These are phyloP conservation scores for Mortierella claussenii DNA, from an alignment of 192 early-diverging fungal species.

Conservation along the genomic window DNA sequence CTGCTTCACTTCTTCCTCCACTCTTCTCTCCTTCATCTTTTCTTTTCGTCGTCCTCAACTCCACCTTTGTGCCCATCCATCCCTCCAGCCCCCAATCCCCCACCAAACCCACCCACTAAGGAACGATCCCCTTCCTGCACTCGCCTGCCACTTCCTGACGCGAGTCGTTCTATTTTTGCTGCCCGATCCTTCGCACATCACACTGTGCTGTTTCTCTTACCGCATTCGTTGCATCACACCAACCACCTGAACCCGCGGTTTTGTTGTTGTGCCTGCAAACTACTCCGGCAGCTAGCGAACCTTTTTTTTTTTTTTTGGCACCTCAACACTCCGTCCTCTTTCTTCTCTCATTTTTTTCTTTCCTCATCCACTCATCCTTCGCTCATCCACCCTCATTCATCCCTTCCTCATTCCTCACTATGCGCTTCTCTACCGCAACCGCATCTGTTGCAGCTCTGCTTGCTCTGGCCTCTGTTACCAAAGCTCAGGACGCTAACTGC, in stretches of 20 bases:
- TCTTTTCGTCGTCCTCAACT: background rate
- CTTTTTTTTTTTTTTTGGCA: too few relatives aligned
- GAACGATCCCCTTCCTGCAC: too few relatives aligned
- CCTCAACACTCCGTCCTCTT: too few relatives aligned
- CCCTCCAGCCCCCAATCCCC: background rate
- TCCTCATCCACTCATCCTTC: background rate
- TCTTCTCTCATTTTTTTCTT: background rate
- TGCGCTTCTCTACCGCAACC: slow-evolving; percentile 26
- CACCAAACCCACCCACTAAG: too few relatives aligned
- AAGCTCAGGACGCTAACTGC: slow-evolving; percentile 39
- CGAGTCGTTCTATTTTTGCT: background rate
- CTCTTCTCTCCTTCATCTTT: background rate
- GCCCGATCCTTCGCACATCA: too few relatives aligned
- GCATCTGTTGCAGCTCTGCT: slow-evolving; percentile 20
- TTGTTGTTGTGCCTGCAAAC: too few relatives aligned
- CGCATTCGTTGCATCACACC: too few relatives aligned
- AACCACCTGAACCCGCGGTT: too few relatives aligned
- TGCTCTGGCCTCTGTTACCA: slow-evolving; percentile 19
- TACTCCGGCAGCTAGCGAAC: too few relatives aligned
- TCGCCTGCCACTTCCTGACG: too few relatives aligned
- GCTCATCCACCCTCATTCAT: background rate
- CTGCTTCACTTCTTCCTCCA: background rate
- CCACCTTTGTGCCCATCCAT: background rate
- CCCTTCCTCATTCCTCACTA: slow-evolving; percentile 4
- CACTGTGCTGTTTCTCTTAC: too few relatives aligned